Percentiles rank a stretch among this genome's conserved stretches.
phyloP scores from a whole-genome alignment of 2,329 filamentous ascomycete genomes.

The Diaporthe destruens region DNA sequence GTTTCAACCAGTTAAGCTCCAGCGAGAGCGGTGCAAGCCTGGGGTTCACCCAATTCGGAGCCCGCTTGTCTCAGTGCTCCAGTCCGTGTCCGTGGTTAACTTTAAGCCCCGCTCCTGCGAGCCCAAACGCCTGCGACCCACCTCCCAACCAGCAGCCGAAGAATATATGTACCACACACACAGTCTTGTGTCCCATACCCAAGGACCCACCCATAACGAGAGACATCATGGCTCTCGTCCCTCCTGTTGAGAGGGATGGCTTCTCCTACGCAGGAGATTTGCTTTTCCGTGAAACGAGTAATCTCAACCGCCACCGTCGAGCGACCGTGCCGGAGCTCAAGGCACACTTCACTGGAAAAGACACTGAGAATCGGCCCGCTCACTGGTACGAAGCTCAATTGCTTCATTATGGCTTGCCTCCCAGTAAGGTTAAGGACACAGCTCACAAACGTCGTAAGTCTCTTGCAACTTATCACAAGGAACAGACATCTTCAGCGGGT shows the following conservation, averaged over 20 bases:
- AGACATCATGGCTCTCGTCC: slow-evolving; percentile 44
- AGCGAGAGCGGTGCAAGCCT: neutral
- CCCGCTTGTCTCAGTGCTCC: neutral
- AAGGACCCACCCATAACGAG: neutral
- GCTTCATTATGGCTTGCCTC: slow-evolving; percentile 70
- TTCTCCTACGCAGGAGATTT: slow-evolving; percentile 59
- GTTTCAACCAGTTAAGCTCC: too few species aligned
- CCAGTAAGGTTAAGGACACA: slow-evolving; percentile 68
- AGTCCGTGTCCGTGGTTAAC: neutral
- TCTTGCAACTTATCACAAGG: neutral
- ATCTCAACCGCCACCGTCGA: slow-evolving; percentile 60
- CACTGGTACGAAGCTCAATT: slow-evolving; percentile 75
- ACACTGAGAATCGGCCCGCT: slow-evolving; percentile 62
- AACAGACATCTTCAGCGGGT: too few species aligned
- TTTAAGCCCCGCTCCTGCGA: neutral
- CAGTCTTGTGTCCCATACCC: neutral
- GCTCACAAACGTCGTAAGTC: slow-evolving; percentile 63
- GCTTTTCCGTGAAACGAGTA: slow-evolving; percentile 59
- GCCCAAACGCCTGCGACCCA: neutral
- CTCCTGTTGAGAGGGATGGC: slow-evolving; percentile 51
- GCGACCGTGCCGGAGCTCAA: slow-evolving; percentile 59
- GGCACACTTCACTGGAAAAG: slow-evolving; percentile 56
- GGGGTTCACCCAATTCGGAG: neutral
- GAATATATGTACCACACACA: neutral
- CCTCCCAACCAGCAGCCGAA: neutral